A percentile compares a stretch with the other conserved stretches of the same genome.
These are phyloP conservation scores for Pythium biforme DNA, from an alignment of 352 stramenopile genomes.

Conservation along the genomic window DNA sequence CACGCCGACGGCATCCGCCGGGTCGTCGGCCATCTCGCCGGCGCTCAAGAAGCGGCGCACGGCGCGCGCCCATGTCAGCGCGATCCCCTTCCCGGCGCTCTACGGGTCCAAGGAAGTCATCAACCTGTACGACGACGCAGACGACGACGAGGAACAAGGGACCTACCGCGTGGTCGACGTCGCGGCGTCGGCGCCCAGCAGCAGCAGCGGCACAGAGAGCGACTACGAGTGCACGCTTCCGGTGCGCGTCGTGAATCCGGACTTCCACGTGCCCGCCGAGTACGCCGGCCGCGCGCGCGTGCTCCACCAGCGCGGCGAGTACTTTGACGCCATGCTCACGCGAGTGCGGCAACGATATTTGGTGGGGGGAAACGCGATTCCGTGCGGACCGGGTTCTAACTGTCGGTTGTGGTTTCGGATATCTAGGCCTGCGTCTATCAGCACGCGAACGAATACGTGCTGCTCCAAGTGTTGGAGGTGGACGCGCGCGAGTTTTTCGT, in stretches of 20 bases:
- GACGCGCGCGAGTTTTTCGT: conserved; percentile 49
- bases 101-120: conserved; percentile 17
- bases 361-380: no score
- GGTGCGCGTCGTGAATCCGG: conserved; percentile 24
- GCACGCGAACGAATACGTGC: conserved; percentile 67
- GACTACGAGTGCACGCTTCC: conserved; percentile 4
- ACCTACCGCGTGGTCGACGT: conserved; percentile 4
- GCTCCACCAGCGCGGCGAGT: conserved; percentile 34
- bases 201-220: no score
- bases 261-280: conserved; percentile 46
- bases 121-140: conserved; percentile 14
- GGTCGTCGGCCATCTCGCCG: conserved; percentile 12
- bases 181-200: background rate
- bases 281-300: conserved; percentile 44
- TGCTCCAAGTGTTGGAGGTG: conserved; percentile 50
- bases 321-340: conserved; percentile 66
- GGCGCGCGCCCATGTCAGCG: conserved; percentile 2
- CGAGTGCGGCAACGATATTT: conserved; percentile 46
- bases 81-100: conserved; percentile 14
- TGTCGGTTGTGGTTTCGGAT: no score
- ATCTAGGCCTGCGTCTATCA: conserved; percentile 60
- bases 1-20: background rate
- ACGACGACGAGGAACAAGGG: conserved; percentile 13
- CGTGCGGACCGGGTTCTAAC: no score
- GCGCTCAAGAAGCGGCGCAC: conserved; percentile 18